A percentile compares a stretch with the other conserved stretches of the same genome.
Conservation (phyloP, 371 early-diverging fungal species). For the Mortierella sp. region DNA sequence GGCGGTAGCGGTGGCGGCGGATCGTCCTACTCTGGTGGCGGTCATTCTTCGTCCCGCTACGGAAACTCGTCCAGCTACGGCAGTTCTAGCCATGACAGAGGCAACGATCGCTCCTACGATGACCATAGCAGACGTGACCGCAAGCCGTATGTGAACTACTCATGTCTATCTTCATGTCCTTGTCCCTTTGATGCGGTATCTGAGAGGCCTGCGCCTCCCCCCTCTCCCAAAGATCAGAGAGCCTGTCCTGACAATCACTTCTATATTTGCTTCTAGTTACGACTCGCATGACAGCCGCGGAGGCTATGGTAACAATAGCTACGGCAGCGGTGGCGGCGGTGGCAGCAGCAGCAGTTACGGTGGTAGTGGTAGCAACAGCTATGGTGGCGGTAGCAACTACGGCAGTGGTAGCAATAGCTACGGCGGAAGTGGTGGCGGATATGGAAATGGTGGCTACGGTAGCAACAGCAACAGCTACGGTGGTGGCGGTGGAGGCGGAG, state of each 20-base stretch:
- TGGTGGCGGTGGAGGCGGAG: constrained; percentile 59
- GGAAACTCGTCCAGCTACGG: constrained; percentile 9
- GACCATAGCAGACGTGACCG: constrained; percentile 65
- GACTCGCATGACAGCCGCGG: constrained; percentile 60
- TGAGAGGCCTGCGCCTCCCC: too few relatives aligned
- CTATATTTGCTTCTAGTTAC: constrained; percentile 43
- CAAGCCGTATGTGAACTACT: constrained; percentile 56
- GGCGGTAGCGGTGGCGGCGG: constrained; percentile 1
- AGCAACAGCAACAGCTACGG: constrained; percentile 56
- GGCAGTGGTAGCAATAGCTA: constrained; percentile 54
- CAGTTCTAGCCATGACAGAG: constrained; percentile 57
- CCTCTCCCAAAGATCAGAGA: too few relatives aligned
- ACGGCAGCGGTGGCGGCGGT: constrained; percentile 30
- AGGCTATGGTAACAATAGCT: constrained; percentile 20
- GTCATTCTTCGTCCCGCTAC: constrained; percentile 21
- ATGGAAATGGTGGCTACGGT: constrained; percentile 64
- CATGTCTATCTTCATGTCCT: not conserved
- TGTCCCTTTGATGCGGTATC: too few relatives aligned
- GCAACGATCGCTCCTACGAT: constrained; percentile 67
- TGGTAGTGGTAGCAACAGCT: constrained; percentile 49
- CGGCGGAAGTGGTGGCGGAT: constrained; percentile 68
- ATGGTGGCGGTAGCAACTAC: constrained; percentile 41
- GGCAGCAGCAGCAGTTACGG: constrained; percentile 29
- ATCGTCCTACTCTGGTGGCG: constrained; percentile 16
- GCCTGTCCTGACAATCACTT: not conserved